These are phyloP conservation scores for Brassica rapa DNA, from an alignment of 345 rosid species.

Conservation along the genomic window DNA sequence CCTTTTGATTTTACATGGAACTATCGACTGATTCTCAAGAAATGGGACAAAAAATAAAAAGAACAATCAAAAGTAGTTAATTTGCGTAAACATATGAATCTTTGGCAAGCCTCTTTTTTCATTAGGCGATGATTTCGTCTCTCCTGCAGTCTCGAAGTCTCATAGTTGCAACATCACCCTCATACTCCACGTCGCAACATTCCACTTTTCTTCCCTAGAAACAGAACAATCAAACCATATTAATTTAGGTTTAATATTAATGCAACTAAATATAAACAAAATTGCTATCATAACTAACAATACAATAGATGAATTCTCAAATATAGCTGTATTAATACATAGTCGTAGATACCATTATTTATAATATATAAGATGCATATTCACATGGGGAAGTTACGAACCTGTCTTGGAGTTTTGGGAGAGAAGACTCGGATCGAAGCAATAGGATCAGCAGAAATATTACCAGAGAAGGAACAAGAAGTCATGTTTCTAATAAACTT, in stretches of 20 bases:
- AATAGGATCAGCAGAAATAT: constrained; percentile 57
- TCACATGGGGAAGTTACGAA: constrained; percentile 10
- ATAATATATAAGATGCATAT: not conserved
- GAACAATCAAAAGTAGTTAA: too few species aligned
- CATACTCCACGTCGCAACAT: constrained; percentile 56
- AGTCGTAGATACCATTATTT: too few species aligned
- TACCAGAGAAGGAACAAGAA: constrained; percentile 43
- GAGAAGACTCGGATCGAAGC: constrained; percentile 50
- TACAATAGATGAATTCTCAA: not conserved
- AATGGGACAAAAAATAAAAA: too few species aligned
- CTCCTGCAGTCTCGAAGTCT: constrained; percentile 48
- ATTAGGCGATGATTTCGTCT: constrained; percentile 54
- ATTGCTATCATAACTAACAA: not conserved
- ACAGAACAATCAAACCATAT: not conserved
- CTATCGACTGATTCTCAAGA: not conserved
- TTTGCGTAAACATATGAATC: not conserved
- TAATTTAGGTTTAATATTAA: not conserved
- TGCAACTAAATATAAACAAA: not conserved
- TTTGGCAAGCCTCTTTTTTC: not conserved
- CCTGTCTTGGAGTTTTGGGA: constrained; percentile 43
- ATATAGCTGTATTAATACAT: not conserved
- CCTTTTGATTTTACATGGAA: not conserved
- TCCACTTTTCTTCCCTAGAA: constrained; percentile 42
- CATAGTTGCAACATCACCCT: constrained; percentile 38
- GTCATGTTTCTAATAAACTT: constrained; percentile 39